These are phyloP conservation scores for Schizochytrium sp. DNA, from an alignment of 108 stramenopile genomes.

Conservation along the genomic window DNA sequence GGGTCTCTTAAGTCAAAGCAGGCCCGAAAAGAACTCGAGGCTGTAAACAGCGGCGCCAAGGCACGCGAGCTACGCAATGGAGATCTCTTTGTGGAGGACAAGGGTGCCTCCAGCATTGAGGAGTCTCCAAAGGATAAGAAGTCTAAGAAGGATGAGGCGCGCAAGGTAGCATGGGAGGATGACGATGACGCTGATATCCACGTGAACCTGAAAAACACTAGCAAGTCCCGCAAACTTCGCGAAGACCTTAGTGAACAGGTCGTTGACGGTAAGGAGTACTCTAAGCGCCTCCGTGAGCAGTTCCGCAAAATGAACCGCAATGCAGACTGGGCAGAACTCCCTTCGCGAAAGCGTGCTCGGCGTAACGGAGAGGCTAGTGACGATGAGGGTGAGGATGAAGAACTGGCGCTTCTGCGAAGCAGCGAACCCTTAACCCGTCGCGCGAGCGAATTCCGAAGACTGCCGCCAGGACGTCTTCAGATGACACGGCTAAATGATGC, in stretches of 20 bases:
- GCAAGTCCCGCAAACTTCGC: conserved; percentile 10
- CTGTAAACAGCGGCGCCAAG: conserved; percentile 65
- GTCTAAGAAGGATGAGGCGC: conserved; percentile 14
- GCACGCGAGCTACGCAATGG: not conserved
- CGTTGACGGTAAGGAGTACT: conserved; percentile 25
- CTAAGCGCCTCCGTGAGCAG: conserved; percentile 50
- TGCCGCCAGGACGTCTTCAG: not conserved
- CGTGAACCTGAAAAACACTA: not conserved
- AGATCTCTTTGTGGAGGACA: conserved; percentile 48
- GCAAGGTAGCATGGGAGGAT: conserved; percentile 28
- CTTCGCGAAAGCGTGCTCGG: not conserved
- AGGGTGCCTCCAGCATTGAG: not conserved
- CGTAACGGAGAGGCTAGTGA: not conserved
- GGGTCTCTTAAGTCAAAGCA: not conserved
- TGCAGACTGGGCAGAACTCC: conserved; percentile 15
- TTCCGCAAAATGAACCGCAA: not conserved
- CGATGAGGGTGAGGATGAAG: not conserved
- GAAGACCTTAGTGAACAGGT: not conserved
- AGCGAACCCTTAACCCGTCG: conserved; percentile 19
- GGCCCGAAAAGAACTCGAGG: not conserved
- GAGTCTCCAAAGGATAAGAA: not conserved
- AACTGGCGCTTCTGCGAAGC: conserved; percentile 34
- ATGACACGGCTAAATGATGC: conserved; percentile 78
- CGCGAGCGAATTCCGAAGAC: not conserved
- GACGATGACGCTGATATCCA: conserved; percentile 27